Base-by-base conservation (phyloP, 805 yeast species). In the Lipomyces starkeyi region DNA sequence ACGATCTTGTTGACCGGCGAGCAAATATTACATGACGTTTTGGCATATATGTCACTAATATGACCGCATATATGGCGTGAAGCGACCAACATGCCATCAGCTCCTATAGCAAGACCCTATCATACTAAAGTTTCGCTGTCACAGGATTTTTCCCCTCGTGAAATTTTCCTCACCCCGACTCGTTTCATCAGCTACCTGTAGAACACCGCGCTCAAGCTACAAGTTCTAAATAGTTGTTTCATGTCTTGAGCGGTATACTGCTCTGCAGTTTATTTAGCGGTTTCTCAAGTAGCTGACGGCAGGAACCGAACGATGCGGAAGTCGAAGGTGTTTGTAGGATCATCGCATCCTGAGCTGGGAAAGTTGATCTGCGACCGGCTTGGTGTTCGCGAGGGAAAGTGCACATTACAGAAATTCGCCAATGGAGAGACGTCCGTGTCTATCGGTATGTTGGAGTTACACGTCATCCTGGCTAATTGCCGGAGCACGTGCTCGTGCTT, bases 361-460 rank as follows among this genome's bases (percentile, higher is more conserved):
- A 84, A 87, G 70, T 83, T 91, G 71, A 97, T 95, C 57, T 95
- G 99, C 80, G 91, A 91, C 68, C 84, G 93, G 64, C 82, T 95
- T 56, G 98, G 98, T 47, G 93, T 93, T 56, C 91, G 91, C 75
- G 93, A 97, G 11, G 98, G 98, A 35, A 97, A 97, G 35, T 91
- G 96, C 76, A 87, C 95, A 9, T 83, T 94, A 74, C 90, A 91
- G 80, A 93, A 93, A 80, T 95, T 95, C 80, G 91, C 97, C 71
- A 95, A 95, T 77, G 99, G 99, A 64, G 99, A 95, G 81, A 95
- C 99, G 3, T 90, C 97, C 58, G 97, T 96, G 91, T 94, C 72
- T 97, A 98, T 58, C 93, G 89, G 37, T 91, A 97, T 43, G 71
- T 61, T 11, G 32, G 34, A 56, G 14, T 5, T 37, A 37, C 17